phyloP scores from a whole-genome alignment of 192 early-diverging fungal genomes.

The Coemansia sp. region DNA sequence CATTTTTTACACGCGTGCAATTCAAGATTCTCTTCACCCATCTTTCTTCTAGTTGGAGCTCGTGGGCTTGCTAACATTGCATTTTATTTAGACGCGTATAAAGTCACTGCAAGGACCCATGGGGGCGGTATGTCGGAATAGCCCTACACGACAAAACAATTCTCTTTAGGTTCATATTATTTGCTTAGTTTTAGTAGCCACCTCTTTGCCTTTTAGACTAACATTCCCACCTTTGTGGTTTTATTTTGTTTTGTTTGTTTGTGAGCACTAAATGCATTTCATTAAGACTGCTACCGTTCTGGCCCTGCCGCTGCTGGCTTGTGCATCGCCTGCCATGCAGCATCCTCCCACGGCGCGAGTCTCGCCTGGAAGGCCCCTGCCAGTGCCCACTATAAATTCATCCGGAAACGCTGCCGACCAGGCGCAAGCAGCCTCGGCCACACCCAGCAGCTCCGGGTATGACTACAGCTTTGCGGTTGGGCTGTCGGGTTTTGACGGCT shows the following conservation, averaged over 20 bases:
- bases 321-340: neutral
- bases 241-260: neutral
- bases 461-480: slow-evolving; percentile 35
- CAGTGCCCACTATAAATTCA: neutral
- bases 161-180: neutral
- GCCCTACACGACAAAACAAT: neutral
- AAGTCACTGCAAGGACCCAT: neutral
- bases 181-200: neutral
- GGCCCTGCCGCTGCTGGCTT: neutral
- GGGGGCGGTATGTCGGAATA: neutral
- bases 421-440: neutral
- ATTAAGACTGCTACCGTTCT: neutral
- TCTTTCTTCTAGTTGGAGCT: neutral
- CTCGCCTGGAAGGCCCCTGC: neutral
- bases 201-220: neutral
- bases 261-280: neutral
- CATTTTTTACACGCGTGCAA: neutral
- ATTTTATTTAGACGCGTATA: neutral
- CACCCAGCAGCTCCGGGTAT: slow-evolving; percentile 13
- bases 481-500: slow-evolving; percentile 38
- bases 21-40: neutral
- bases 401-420: neutral
- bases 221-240: neutral
- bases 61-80: neutral
- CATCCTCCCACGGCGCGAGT: neutral